Evolutionary conservation across 805 yeast species (phyloP), one percentile per base, ranked within the genome.

Genomic region (Lachancea cidri): DNA sequence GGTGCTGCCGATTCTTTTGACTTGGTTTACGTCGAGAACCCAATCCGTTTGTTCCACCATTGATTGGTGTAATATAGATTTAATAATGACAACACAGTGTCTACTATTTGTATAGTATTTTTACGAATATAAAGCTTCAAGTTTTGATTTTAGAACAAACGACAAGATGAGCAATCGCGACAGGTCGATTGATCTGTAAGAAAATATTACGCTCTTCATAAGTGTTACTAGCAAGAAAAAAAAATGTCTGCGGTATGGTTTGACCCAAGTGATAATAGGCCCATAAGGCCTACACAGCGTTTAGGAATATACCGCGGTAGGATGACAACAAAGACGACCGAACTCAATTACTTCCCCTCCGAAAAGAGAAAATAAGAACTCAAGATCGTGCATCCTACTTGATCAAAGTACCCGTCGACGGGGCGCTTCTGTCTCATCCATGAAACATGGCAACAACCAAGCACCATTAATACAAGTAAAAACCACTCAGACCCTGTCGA

Each of bases 231-330:
- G n/a, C n/a, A 36, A 33, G 19, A 47, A 36, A 41, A 46, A 43
- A 40, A 62, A 56, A 81, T 91, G 97, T 91, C 65, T 72, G 95
- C 97, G 81, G 87, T 95, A 91, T 89, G 98, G 98, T 89, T 89
- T 86, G 86, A 88, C 98, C 91, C 96, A 86, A 86, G 80, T 93
- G 95, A 83, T 81, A 79, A 91, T 74, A 58, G 79, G 94, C 80
- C 93, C 70, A 72, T 73, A 63, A 84, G 79, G 83, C 85, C 78
- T 84, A 74, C 95, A 94, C 83, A 89, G 91, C 79, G 96, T 87
- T 76, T 84, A 91, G 98, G 98, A 91, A 91, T 91, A 91, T 91
- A 95, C 91, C 79, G 96, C 95, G 72, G 69, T 81, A 75, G 65
- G 65, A 65, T 68, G 76, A 70, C 66, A 61, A 60, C 67, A 69